Evolutionary conservation across 1,284 basidiomycete genomes (phyloP), one percentile per base, ranked within the genome.

Genomic region (Cryptococcus maquisensis): DNA sequence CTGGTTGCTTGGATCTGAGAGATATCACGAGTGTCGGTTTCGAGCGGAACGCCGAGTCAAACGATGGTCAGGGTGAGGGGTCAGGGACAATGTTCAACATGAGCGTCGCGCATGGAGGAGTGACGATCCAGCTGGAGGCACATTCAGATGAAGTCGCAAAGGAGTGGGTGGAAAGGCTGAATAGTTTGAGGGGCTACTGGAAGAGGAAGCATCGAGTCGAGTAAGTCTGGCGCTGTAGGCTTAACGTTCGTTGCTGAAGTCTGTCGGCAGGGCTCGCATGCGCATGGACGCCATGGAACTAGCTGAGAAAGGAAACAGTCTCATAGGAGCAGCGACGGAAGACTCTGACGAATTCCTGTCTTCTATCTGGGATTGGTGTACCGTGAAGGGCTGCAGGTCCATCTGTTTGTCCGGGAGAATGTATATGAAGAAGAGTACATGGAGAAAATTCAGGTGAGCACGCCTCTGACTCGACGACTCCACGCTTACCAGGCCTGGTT

Each of bases 351-450:
- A 57, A 2, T 41, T 62, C 6, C 50, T 69, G 7, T 49, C 54
- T n/a, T 61, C 68, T 26, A 52, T 75, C n/a, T 75, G 72, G 69
- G 70, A 75, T 53, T 74, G 72, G 74, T 77, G 75, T 48, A 60
- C 64, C 5, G 64, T 74, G 41, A 60, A 71, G 23, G 72, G 71
- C 0, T 77, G 75, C 56, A 64, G 66, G 12, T 54, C 70, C 1
- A 57, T 71, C 20, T 66, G 65, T n/a, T 54, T 65, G 23, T 49
- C 67, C 1, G 73, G 73, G 8, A 57, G 67, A n/a, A 39, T 77
- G 10, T 74, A 67, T 50, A 46, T 75, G 50, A 67, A 65, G 49
- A 63, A 66, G 24, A 64, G 66, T 24, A 48, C 45, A 21, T 66
- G 52, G 38, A 50, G 58, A 32, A 73, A 74, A 56, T 75, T 74